Evolutionary conservation across 306 rosid genomes (phyloP).

Genomic region (Vigna unguiculata): DNA sequence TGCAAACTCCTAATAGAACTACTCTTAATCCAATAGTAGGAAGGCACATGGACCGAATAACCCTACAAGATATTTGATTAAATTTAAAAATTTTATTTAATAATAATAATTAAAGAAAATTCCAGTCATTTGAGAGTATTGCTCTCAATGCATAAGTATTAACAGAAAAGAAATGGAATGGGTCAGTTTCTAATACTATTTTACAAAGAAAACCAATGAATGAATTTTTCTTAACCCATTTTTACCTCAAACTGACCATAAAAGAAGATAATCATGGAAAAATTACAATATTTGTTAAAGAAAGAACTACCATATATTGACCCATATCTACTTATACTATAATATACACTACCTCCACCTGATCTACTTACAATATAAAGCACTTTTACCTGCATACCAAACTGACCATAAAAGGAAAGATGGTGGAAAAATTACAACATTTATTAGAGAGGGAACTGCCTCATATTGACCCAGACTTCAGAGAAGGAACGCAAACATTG

Average conservation of each 20-base stretch:
- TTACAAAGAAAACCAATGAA: too few species aligned
- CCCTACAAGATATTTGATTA: neutral
- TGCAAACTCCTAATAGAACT: neutral
- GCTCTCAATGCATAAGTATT: too few species aligned
- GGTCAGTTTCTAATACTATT: too few species aligned
- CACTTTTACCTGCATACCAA: neutral
- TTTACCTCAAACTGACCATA: neutral
- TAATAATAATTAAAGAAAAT: neutral
- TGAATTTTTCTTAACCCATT: too few species aligned
- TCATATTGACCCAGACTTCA: neutral
- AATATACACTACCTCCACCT: too few species aligned
- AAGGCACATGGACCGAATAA: neutral
- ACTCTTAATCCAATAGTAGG: neutral
- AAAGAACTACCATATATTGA: neutral
- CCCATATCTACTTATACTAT: too few species aligned
- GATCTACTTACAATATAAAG: neutral
- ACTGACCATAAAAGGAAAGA: neutral
- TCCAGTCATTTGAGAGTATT: too few species aligned
- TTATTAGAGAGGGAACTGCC: neutral
- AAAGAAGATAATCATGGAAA: conserved; percentile 7
- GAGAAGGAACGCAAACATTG: conserved; percentile 1
- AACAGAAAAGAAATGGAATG: too few species aligned
- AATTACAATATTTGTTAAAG: conserved; percentile 8
- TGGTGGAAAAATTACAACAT: conserved; percentile 18
- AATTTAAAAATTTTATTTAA: neutral